A percentile compares a stretch with the other conserved stretches of the same genome.
Conservation (phyloP, 2,329 filamentous ascomycete species). For the Talaromyces sp. region DNA sequence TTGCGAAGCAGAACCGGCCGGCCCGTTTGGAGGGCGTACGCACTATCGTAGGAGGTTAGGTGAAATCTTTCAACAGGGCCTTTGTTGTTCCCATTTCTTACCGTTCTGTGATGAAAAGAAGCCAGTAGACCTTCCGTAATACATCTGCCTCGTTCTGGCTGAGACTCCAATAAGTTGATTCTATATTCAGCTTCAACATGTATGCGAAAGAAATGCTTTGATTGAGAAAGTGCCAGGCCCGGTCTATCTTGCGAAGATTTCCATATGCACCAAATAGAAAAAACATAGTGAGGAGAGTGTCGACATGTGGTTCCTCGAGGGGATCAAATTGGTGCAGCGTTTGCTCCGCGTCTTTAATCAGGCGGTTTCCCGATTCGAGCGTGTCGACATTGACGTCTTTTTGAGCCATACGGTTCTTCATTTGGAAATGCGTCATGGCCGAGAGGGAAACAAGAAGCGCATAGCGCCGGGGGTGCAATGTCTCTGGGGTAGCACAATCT, state of each 20-base stretch:
- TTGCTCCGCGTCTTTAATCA: neutral
- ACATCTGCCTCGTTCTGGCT: neutral
- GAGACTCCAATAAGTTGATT: neutral
- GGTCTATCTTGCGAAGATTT: neutral
- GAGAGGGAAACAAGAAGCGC: neutral
- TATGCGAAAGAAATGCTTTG: slow-evolving; percentile 6
- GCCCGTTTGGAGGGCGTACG: slow-evolving; percentile 2
- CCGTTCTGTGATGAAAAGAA: slow-evolving; percentile 7
- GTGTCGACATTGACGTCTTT: too few species aligned
- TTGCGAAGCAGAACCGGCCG: neutral
- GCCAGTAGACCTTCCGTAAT: slow-evolving; percentile 2
- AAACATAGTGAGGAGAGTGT: slow-evolving; percentile 3
- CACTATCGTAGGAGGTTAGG: neutral
- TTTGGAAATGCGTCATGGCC: neutral
- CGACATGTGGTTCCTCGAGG: neutral
- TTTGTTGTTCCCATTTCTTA: neutral
- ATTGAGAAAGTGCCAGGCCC: slow-evolving; percentile 5
- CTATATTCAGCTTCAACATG: slow-evolving; percentile 1
- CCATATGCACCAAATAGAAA: slow-evolving; percentile 5
- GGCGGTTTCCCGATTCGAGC: too few species aligned
- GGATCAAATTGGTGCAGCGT: neutral
- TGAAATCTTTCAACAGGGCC: neutral
- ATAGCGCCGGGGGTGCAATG: slow-evolving; percentile 1
- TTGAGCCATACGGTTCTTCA: neutral
- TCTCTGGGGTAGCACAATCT: neutral